phyloP scores from a whole-genome alignment of 164 flowering plant species.

The Nelumbo lutea region DNA sequence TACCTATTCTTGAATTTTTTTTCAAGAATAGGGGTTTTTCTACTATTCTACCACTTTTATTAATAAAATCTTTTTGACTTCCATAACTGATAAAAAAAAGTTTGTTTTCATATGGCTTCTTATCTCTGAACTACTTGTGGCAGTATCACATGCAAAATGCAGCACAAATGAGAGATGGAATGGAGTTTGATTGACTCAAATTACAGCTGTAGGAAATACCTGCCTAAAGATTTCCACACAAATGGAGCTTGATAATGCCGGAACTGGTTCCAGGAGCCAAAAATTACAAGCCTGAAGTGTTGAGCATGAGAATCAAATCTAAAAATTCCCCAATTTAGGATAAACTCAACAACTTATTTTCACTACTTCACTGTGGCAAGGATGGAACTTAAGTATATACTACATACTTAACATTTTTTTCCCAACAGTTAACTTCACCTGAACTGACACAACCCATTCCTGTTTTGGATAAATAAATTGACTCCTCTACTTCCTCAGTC shows the following conservation, averaged over 20 bases:
- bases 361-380: constrained; percentile 22
- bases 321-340: constrained; percentile 61
- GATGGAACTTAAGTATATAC: constrained; percentile 58
- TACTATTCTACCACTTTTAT: too few species aligned
- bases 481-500: constrained; percentile 30
- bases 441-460: constrained; percentile 42
- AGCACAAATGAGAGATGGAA: constrained; percentile 68
- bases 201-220: constrained; percentile 41
- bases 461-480: constrained; percentile 52
- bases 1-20: too few species aligned
- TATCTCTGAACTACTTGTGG: constrained; percentile 28
- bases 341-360: constrained; percentile 18
- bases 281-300: constrained; percentile 27
- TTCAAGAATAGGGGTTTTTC: too few species aligned
- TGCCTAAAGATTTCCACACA: constrained; percentile 24
- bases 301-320: constrained; percentile 53
- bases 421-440: constrained; percentile 58
- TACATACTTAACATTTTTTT: constrained; percentile 36
- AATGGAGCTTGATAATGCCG: constrained; percentile 36
- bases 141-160: constrained; percentile 19
- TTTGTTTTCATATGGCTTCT: constrained; percentile 51
- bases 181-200: constrained; percentile 60
- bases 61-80: too few species aligned
- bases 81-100: too few species aligned
- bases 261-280: constrained; percentile 19